A percentile compares a stretch with the other conserved stretches of the same genome.
These are phyloP conservation scores for Escallonia herrerae DNA, from an alignment of 129 eudicot species.

Conservation along the genomic window DNA sequence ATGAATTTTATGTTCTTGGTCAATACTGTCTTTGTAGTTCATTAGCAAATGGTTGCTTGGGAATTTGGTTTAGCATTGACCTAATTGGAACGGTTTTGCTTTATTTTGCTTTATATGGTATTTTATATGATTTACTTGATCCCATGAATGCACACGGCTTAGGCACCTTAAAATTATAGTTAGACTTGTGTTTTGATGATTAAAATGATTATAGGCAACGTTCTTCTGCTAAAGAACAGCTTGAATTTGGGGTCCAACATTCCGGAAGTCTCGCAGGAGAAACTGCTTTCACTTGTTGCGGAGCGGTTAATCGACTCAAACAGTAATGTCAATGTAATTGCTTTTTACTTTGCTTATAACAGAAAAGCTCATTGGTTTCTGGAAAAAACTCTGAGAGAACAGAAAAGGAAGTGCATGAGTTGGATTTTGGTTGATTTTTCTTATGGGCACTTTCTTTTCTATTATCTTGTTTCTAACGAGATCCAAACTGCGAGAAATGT, in stretches of 20 bases:
- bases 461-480: background rate
- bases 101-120: too few species aligned
- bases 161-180: too few species aligned
- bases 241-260: constrained; percentile 63
- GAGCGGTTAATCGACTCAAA: constrained; percentile 81
- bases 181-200: too few species aligned
- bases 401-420: constrained; percentile 2
- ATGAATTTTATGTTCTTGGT: too few species aligned
- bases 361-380: constrained; percentile 8
- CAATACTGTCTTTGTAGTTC: too few species aligned
- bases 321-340: constrained; percentile 55
- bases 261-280: constrained; percentile 82
- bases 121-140: too few species aligned
- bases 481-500: constrained; percentile 1
- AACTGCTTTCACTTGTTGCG: constrained; percentile 75
- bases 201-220: constrained; percentile 44
- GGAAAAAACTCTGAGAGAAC: background rate
- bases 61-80: too few species aligned
- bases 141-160: too few species aligned
- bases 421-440: background rate
- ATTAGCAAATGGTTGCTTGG: too few species aligned
- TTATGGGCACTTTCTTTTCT: background rate
- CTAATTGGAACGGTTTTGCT: too few species aligned
- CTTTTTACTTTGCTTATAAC: constrained; percentile 3
- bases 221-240: constrained; percentile 69